Percentiles rank a stretch among this genome's conserved stretches.
Evolutionary conservation across 208 protist genomes (phyloP).

Genomic region (Wallacemonas sp.): DNA sequence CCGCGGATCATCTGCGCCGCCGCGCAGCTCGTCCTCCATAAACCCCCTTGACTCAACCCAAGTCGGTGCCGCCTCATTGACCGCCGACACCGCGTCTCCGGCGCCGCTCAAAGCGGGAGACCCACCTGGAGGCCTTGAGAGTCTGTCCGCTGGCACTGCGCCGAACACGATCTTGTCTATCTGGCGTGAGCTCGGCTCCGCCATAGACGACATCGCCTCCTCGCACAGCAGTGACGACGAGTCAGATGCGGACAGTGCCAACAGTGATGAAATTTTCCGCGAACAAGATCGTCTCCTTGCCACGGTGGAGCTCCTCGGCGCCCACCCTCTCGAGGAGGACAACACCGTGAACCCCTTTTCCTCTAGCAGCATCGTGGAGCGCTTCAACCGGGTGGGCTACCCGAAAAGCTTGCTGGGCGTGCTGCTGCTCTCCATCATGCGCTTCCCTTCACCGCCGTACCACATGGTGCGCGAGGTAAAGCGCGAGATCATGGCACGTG

Average conservation of each 20-base stretch:
- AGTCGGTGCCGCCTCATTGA: not conserved
- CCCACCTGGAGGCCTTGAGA: not conserved
- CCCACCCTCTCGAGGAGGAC: slow-evolving; percentile 14
- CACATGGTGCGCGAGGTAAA: slow-evolving; percentile 42
- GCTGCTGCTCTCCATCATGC: slow-evolving; percentile 38
- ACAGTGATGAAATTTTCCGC: slow-evolving; percentile 2
- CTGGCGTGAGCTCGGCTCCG: not conserved
- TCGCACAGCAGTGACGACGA: slow-evolving; percentile 1
- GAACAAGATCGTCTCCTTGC: not conserved
- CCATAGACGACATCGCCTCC: not conserved
- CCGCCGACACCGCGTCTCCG: not conserved
- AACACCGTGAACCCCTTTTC: slow-evolving; percentile 22
- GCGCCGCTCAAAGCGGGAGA: not conserved
- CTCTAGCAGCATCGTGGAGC: slow-evolving; percentile 32
- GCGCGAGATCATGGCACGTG: slow-evolving; percentile 43
- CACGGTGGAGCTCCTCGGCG: slow-evolving; percentile 10
- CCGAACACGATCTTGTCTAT: not conserved
- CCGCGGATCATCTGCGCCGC: not conserved
- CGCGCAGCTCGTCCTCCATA: not conserved
- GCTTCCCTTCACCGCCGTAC: slow-evolving; percentile 33
- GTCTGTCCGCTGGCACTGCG: not conserved
- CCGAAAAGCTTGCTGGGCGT: slow-evolving; percentile 43
- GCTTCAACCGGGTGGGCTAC: slow-evolving; percentile 39
- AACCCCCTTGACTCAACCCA: slow-evolving; percentile 5
- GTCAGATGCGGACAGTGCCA: not conserved